Conservation (phyloP, 257 asterid genomes). For the Solanum appendiculatum region DNA sequence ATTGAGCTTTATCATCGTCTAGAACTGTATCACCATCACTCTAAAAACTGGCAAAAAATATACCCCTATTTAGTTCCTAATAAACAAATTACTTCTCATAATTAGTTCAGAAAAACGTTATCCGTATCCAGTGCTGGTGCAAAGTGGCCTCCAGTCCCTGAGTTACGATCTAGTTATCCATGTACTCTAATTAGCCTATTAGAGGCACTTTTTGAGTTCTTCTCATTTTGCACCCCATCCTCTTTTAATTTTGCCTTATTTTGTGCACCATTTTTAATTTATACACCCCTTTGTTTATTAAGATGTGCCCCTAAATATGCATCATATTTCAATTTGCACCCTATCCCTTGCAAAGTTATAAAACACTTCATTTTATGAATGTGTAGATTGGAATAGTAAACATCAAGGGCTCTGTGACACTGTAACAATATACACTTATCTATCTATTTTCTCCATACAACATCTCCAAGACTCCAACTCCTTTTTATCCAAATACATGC, state of each 20-base stretch:
- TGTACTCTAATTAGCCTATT: background rate
- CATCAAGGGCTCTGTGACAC: background rate
- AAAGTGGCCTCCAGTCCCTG: background rate
- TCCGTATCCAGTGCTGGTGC: background rate
- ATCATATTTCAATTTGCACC: background rate
- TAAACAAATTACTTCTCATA: background rate
- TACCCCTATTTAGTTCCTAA: background rate
- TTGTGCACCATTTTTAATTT: background rate
- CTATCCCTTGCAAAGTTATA: background rate
- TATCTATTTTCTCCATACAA: background rate
- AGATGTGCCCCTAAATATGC: background rate
- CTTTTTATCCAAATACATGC: background rate
- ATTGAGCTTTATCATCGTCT: background rate
- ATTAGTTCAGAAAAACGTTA: background rate
- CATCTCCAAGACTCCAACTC: background rate
- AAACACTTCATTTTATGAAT: background rate
- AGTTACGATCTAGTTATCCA: background rate
- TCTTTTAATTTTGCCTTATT: background rate
- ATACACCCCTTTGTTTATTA: background rate
- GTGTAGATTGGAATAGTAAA: background rate
- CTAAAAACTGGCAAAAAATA: background rate
- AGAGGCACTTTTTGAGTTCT: background rate
- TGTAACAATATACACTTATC: background rate
- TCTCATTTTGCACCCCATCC: background rate
- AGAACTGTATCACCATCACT: background rate